phyloP scores from a whole-genome alignment of 2,329 filamentous ascomycete species.

The Sarocladiaceae sp. region DNA sequence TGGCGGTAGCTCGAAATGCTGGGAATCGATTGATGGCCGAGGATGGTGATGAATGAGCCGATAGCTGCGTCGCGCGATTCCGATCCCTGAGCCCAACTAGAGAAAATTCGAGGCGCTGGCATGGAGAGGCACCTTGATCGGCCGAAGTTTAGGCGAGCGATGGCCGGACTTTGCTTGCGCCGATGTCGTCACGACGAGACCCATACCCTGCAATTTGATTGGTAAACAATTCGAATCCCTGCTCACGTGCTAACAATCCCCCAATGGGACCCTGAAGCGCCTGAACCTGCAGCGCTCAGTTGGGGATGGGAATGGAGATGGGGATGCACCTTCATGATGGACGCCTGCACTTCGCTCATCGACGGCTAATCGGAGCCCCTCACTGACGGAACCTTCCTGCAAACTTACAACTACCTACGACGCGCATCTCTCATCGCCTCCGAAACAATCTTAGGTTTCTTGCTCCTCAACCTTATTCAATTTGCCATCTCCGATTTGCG shows the following conservation, averaged over 20 bases:
- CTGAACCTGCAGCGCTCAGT: background rate
- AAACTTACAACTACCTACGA: slow-evolving; percentile 1
- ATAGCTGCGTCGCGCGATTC: background rate
- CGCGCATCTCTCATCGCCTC: background rate
- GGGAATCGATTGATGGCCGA: background rate
- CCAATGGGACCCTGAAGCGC: background rate
- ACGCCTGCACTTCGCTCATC: too few relatives aligned
- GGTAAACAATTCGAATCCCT: background rate
- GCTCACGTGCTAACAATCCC: background rate
- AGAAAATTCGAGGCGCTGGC: slow-evolving; percentile 5
- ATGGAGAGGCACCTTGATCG: background rate
- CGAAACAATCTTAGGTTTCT: background rate
- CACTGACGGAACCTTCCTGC: background rate
- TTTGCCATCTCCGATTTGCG: background rate
- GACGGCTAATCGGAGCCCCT: background rate
- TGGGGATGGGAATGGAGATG: background rate
- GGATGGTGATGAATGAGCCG: slow-evolving; percentile 6
- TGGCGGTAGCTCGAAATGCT: background rate
- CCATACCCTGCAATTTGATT: background rate
- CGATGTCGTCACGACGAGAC: slow-evolving; percentile 10
- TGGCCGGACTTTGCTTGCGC: slow-evolving; percentile 4
- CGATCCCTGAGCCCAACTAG: slow-evolving; percentile 2
- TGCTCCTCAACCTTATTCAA: too few relatives aligned
- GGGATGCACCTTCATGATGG: background rate
- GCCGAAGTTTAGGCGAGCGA: slow-evolving; percentile 3